phyloP scores from a whole-genome alignment of 164 flowering plant species.

The Platanus orientalis region DNA sequence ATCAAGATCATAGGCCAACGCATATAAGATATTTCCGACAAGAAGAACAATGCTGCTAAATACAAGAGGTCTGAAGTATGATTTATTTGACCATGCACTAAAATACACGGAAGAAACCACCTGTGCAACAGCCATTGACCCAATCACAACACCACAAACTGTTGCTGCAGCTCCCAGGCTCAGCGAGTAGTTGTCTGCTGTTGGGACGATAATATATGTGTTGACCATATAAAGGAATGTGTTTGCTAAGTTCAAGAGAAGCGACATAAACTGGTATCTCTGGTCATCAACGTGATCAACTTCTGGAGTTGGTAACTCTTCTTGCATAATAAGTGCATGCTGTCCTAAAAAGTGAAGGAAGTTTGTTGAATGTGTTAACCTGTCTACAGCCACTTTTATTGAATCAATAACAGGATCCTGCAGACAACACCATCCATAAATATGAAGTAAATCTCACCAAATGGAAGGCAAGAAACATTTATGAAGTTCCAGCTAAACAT shows the following conservation, averaged over 20 bases:
- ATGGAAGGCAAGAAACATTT: neutral
- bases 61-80: constrained; percentile 54
- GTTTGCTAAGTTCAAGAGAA: constrained; percentile 48
- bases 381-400: constrained; percentile 45
- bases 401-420: constrained; percentile 53
- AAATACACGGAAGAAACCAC: constrained; percentile 58
- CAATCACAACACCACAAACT: constrained; percentile 59
- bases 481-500: neutral
- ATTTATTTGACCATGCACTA: constrained; percentile 67
- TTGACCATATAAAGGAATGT: constrained; percentile 63
- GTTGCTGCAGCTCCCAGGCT: constrained; percentile 66
- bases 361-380: constrained; percentile 45
- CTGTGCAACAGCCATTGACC: constrained; percentile 65
- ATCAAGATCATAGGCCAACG: constrained; percentile 54
- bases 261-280: constrained; percentile 46
- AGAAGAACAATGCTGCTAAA: constrained; percentile 60
- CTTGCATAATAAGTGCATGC: constrained; percentile 53
- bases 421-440: constrained; percentile 3
- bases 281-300: constrained; percentile 33
- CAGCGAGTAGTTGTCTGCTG: constrained; percentile 51
- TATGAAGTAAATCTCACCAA: constrained; percentile 3
- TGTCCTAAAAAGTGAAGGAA: constrained; percentile 49
- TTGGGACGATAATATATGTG: constrained; percentile 56
- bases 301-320: constrained; percentile 36
- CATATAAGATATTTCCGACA: constrained; percentile 46